A percentile compares a stretch with the other conserved stretches of the same genome.
phyloP scores from a whole-genome alignment of 2,329 filamentous ascomycete species.

The Eutypa lata region DNA sequence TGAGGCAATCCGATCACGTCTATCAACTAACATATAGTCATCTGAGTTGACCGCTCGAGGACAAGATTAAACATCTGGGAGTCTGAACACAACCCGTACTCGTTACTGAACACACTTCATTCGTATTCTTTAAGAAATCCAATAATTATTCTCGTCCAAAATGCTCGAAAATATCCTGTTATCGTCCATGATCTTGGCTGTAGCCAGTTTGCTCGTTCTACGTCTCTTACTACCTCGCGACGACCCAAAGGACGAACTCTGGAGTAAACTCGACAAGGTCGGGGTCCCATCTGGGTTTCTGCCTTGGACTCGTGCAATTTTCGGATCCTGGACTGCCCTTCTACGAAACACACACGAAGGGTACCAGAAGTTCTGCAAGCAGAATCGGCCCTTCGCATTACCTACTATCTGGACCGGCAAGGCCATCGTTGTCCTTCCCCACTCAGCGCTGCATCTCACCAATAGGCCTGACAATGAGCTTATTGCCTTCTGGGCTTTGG shows the following conservation, averaged over 20 bases:
- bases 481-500: neutral
- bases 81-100: too few species aligned
- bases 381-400: slow-evolving; percentile 4
- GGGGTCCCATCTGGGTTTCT: neutral
- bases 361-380: slow-evolving; percentile 1
- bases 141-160: too few species aligned
- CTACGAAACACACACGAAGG: neutral
- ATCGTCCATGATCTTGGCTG: neutral
- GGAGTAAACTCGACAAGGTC: slow-evolving; percentile 1
- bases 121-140: too few species aligned
- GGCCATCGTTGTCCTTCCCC: slow-evolving; percentile 7
- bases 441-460: neutral
- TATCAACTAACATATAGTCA: too few species aligned
- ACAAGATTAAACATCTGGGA: too few species aligned
- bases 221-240: neutral
- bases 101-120: too few species aligned
- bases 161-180: too few species aligned
- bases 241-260: neutral
- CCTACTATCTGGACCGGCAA: slow-evolving; percentile 8
- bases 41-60: too few species aligned
- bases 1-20: too few species aligned
- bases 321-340: neutral
- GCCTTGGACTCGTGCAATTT: neutral
- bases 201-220: neutral
- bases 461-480: slow-evolving; percentile 2